phyloP scores from a whole-genome alignment of 768 basidiomycete species.

The Kwoniella sp. region DNA sequence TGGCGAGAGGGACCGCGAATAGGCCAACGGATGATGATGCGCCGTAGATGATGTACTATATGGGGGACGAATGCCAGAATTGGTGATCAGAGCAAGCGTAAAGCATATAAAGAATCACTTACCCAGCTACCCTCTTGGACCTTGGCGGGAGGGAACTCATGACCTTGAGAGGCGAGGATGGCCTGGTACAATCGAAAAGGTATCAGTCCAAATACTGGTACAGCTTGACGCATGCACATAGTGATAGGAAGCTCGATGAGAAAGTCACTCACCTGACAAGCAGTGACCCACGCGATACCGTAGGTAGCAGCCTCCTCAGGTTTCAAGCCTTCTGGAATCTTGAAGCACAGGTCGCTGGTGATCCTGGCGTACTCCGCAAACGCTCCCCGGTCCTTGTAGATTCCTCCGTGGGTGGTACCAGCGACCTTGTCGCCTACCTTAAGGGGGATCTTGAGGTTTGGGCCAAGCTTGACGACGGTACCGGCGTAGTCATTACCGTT shows the following conservation, averaged over 20 bases:
- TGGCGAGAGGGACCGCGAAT: slow-evolving; percentile 47
- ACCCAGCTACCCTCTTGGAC: slow-evolving; percentile 10
- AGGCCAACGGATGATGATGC: slow-evolving; percentile 56
- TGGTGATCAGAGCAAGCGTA: neutral
- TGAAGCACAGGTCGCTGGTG: slow-evolving; percentile 39
- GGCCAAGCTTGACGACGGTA: slow-evolving; percentile 38
- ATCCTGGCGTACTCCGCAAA: slow-evolving; percentile 39
- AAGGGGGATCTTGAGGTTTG: slow-evolving; percentile 15
- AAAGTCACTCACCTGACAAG: slow-evolving; percentile 32
- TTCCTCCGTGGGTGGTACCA: slow-evolving; percentile 43
- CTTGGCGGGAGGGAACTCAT: slow-evolving; percentile 15
- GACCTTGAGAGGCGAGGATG: slow-evolving; percentile 1
- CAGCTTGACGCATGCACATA: neutral
- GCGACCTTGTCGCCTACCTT: slow-evolving; percentile 45
- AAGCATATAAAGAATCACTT: neutral
- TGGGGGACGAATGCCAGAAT: neutral
- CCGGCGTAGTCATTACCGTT: slow-evolving; percentile 50
- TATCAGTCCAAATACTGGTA: no score
- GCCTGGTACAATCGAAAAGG: neutral
- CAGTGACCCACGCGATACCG: slow-evolving; percentile 45
- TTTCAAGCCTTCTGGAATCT: slow-evolving; percentile 39
- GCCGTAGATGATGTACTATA: slow-evolving; percentile 49
- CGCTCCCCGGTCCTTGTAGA: slow-evolving; percentile 43
- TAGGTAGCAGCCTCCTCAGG: slow-evolving; percentile 38
- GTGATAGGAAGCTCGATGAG: neutral